A percentile compares a stretch with the other conserved stretches of the same genome.
phyloP scores from a whole-genome alignment of 2,329 filamentous ascomycete species.

The Ophiosphaerella herpotricha region DNA sequence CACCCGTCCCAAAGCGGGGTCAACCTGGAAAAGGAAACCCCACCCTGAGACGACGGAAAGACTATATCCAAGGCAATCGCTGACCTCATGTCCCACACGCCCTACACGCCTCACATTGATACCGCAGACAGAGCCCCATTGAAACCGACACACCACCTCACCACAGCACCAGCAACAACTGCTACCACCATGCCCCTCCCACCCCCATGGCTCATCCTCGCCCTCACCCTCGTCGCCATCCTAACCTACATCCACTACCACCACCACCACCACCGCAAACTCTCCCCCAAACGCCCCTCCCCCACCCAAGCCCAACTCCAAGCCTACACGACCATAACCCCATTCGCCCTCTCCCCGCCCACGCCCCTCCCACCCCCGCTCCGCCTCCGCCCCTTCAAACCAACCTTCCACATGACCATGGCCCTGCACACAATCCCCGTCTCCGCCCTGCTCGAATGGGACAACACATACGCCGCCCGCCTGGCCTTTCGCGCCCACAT shows the following conservation, averaged over 20 bases:
- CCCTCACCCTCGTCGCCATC: too few species aligned
- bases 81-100: not conserved
- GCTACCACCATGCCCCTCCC: too few species aligned
- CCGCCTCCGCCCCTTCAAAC: conserved; percentile 62
- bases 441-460: conserved; percentile 62
- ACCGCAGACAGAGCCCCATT: too few species aligned
- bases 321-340: conserved; percentile 50
- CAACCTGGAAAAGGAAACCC: conserved; percentile 10
- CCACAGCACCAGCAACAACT: too few species aligned
- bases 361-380: conserved; percentile 54
- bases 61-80: too few species aligned
- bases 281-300: not conserved
- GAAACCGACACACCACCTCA: too few species aligned
- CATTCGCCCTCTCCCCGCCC: conserved; percentile 58
- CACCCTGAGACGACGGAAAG: not conserved
- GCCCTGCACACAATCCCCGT: conserved; percentile 58
- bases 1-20: conserved; percentile 13
- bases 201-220: too few species aligned
- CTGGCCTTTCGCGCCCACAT: conserved; percentile 57
- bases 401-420: conserved; percentile 68
- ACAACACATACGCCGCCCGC: conserved; percentile 62
- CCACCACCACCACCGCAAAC: not conserved
- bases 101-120: not conserved
- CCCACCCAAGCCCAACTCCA: conserved; percentile 21
- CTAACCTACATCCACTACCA: not conserved